Evolutionary conservation across 768 basidiomycete species (phyloP).

Genomic region (Mycena albidolilacea): DNA sequence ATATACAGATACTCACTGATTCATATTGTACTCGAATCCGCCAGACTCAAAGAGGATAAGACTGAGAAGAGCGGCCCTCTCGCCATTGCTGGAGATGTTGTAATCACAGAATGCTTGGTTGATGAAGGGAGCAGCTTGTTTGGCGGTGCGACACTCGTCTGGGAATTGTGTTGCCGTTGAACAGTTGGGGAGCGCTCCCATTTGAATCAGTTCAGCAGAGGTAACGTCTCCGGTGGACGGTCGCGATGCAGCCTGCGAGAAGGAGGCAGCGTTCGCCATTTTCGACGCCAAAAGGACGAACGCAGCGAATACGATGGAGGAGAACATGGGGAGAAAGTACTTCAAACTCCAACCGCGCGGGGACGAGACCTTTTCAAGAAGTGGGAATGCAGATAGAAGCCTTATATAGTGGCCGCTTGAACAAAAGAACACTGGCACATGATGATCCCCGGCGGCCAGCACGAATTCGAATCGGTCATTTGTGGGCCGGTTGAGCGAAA

Average conservation of each 20-base stretch:
- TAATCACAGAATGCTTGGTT: conserved; percentile 41
- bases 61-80: conserved; percentile 43
- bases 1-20: conserved; percentile 37
- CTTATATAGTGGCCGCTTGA: no score
- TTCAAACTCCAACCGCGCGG: no score
- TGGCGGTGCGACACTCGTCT: conserved; percentile 41
- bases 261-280: conserved; percentile 17
- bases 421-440: no score
- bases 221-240: conserved; percentile 28
- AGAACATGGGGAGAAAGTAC: no score
- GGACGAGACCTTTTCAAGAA: no score
- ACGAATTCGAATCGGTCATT: no score
- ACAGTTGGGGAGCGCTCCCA: conserved; percentile 40
- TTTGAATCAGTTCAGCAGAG: conserved; percentile 38
- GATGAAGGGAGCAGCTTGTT: conserved; percentile 44
- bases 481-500: no score
- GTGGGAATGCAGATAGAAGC: no score
- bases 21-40: conserved; percentile 43
- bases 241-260: neutral
- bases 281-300: conserved; percentile 7
- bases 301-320: neutral
- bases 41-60: conserved; percentile 43
- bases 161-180: conserved; percentile 31
- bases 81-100: conserved; percentile 38
- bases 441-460: no score